phyloP scores from a whole-genome alignment of 1,284 basidiomycete genomes.

The Microbotryomycetes sp. region DNA sequence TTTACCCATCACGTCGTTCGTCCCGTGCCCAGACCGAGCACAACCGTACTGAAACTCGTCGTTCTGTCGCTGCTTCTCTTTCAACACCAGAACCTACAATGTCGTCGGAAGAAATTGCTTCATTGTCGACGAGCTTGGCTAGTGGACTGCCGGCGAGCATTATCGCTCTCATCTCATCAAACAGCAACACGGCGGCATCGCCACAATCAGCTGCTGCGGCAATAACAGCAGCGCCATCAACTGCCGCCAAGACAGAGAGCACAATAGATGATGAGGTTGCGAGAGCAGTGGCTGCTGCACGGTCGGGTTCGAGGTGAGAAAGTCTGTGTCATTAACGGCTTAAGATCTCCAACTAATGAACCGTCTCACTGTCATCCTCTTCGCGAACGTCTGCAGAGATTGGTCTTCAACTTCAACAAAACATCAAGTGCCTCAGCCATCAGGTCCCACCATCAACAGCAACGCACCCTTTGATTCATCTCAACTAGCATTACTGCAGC shows the following conservation, averaged over 20 bases:
- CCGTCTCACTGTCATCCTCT: constrained; percentile 42
- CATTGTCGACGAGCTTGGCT: too few species aligned
- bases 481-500: constrained; percentile 63
- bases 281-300: constrained; percentile 17
- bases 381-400: not conserved
- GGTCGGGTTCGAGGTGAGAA: constrained; percentile 6
- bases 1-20: not conserved
- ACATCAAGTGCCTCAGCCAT: constrained; percentile 38
- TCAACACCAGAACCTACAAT: not conserved
- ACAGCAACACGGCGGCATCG: not conserved
- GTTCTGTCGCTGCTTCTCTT: not conserved
- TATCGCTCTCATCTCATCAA: constrained; percentile 20
- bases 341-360: constrained; percentile 43
- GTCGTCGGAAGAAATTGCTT: constrained; percentile 1
- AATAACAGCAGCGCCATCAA: not conserved
- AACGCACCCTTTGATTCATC: constrained; percentile 49
- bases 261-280: constrained; percentile 11
- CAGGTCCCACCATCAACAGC: constrained; percentile 37
- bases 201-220: too few species aligned
- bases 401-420: constrained; percentile 2
- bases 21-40: not conserved
- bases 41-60: not conserved
- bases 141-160: constrained; percentile 23
- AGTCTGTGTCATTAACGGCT: not conserved
- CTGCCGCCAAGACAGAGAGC: not conserved